Base-by-base conservation (phyloP, 306 rosid species). In the Castanea crenata region DNA sequence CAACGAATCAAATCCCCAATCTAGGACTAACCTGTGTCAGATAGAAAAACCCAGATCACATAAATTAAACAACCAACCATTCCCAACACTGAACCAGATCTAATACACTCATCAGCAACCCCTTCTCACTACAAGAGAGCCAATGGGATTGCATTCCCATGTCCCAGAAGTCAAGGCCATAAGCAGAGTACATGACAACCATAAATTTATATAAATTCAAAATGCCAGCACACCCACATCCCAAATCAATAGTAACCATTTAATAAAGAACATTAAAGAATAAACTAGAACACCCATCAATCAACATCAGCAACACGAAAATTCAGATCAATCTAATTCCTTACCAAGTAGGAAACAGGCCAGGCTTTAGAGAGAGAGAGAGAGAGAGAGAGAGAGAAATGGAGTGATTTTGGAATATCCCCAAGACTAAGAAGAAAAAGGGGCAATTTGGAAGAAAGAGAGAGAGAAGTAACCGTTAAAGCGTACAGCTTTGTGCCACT, bases 1-100 rank as follows among this genome's bases (percentile, higher is more conserved):
- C 71, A 21, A 51, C 18, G 29, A 49, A 81, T 32, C 41, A 75
- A 62, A 52, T 73, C 62, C 81, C 64, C 82, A 64, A 19, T 46
- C 59, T 18, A 65, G 49, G 57, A 74, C 41, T 62, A 49, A 74
- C 74, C 83, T 82, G 35, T 74, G 61, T 69, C 65, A 44, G 12
- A 82, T 64, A 65, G 2, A 65, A 18, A 62, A 19, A 27, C 52
- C 51, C 79, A 65, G 49, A 79, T 85, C 55, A 51, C 23, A 69
- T 13, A 69, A 56, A 69, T 62, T 18, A 18, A 56, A 14, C 15
- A n/a, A 51, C 49, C 3, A 29, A 44, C 12, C 55, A 25, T 13
- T 27, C 58, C 11, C 31, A 75, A 74, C 34, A 67, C 32, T 55
- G 21, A 63, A n/a, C 49, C 27, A 35, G 63, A 82, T 76, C 85